Conservation (phyloP, 306 rosid species). For the Sophora flavescens region DNA sequence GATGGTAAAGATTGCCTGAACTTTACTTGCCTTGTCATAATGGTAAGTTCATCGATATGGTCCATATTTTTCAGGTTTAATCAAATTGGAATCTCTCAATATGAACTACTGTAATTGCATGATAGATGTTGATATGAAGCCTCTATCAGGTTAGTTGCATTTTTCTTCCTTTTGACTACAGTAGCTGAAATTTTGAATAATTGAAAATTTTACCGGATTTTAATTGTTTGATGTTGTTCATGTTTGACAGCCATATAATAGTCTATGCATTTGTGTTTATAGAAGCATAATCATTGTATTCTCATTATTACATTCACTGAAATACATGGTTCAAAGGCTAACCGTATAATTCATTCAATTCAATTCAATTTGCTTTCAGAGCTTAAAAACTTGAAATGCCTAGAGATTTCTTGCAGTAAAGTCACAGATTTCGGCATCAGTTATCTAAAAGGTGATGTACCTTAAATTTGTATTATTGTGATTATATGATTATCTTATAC, state of each 20-base stretch:
- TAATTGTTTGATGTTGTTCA: no score
- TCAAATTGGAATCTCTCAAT: no score
- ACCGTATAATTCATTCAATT: slow-evolving; percentile 37
- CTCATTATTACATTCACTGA: background rate
- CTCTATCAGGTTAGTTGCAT: no score
- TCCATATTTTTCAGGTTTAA: no score
- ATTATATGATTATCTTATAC: slow-evolving; percentile 40
- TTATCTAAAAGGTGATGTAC: slow-evolving; percentile 70
- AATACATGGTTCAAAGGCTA: slow-evolving; percentile 32
- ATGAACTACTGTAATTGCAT: no score
- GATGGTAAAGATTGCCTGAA: background rate
- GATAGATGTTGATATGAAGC: no score
- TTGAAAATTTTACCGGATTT: no score
- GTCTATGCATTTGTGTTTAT: background rate
- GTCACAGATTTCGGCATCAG: slow-evolving; percentile 81
- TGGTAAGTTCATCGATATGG: background rate
- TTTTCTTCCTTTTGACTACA: no score
- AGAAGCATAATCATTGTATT: background rate
- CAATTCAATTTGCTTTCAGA: slow-evolving; percentile 62
- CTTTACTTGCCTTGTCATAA: background rate
- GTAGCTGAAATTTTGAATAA: no score
- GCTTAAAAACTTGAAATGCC: slow-evolving; percentile 70
- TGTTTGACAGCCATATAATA: background rate
- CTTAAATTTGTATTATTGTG: slow-evolving; percentile 22
- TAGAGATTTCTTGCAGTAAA: slow-evolving; percentile 84